Conservation (phyloP, 345 rosid species). For the Eutrema heterophyllum region DNA sequence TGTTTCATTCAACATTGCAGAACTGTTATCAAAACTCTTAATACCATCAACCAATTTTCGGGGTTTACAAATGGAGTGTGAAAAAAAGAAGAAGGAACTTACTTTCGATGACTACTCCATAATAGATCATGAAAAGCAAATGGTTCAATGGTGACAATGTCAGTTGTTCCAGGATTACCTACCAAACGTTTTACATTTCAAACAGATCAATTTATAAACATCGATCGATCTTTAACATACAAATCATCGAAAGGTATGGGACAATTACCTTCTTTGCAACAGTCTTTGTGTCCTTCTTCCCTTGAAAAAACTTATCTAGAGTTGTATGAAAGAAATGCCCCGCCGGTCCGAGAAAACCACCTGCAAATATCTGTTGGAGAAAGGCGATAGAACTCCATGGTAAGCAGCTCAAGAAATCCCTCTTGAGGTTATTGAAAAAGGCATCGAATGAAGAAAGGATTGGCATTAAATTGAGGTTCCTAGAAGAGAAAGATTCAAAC, state of each 20-base stretch:
- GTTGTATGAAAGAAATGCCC: slow-evolving; percentile 67
- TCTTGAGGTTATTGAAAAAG: neutral
- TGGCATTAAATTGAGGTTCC: neutral
- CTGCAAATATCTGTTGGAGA: slow-evolving; percentile 62
- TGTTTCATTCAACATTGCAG: slow-evolving; percentile 37
- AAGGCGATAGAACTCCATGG: neutral
- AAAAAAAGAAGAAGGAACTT: slow-evolving; percentile 15
- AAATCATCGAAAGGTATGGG: neutral
- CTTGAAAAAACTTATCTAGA: slow-evolving; percentile 84
- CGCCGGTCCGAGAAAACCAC: slow-evolving; percentile 80
- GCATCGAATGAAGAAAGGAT: neutral
- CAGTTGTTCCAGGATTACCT: slow-evolving; percentile 77
- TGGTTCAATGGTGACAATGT: slow-evolving; percentile 91
- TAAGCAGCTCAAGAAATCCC: neutral
- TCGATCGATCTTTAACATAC: neutral
- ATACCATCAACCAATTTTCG: neutral
- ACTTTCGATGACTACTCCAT: slow-evolving; percentile 69
- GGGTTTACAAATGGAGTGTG: neutral
- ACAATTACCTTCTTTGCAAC: slow-evolving; percentile 81
- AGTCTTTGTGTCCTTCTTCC: slow-evolving; percentile 75
- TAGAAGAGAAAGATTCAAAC: neutral
- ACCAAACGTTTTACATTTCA: slow-evolving; percentile 3
- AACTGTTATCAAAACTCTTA: neutral
- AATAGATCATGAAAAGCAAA: slow-evolving; percentile 78
- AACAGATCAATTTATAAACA: neutral